Evolutionary conservation across 2,329 filamentous ascomycete genomes (phyloP), one percentile per base, ranked within the genome.

Genomic region (Cadophora malorum): DNA sequence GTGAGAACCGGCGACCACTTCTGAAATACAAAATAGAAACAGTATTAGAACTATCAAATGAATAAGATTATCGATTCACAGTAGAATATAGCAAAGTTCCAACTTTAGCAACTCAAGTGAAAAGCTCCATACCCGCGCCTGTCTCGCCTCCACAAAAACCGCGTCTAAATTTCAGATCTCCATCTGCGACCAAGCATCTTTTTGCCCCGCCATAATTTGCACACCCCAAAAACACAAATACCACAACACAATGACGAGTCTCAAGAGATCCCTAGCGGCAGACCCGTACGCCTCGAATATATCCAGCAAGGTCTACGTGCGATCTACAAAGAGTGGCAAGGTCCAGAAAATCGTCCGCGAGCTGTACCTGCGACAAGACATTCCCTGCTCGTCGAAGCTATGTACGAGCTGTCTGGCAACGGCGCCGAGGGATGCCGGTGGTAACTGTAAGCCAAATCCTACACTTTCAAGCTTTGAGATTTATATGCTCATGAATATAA

Each of bases 291-390:
- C 89, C 35, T 84, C 90, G 58, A 97, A 91, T 77, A 91, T 98
- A 72, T 95, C 94, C 38, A 97, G 91, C 86, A 99, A 98, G 82
- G 89, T 96, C 75, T 99, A 96, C 78, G 92, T 99, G 71, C 88
- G 96, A 69, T 97, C 96, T 31, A 97, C 95, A 59, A 94, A 93
- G 81, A 96, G 90, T 80, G 96, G 96, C 80, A 97, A 97, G 83
- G 95, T 98, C 69, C 96, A 98, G 80, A 99, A 99, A 85, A 96
- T 99, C 77, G 96, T 99, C 73, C 90, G 94, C 76, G 96, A 99
- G 83, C 86, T 98, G 71, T 99, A 99, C 81, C 85, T 99, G 70
- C 89, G 96, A 79, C 92, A 95, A 81, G 96, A 99, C 79, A 98
- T 99, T 77, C 95, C 96, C 61, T 99, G 96, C 83, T 97, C 95